phyloP scores from a whole-genome alignment of 2,329 filamentous ascomycete genomes.

The Cladorrhinum sp. region DNA sequence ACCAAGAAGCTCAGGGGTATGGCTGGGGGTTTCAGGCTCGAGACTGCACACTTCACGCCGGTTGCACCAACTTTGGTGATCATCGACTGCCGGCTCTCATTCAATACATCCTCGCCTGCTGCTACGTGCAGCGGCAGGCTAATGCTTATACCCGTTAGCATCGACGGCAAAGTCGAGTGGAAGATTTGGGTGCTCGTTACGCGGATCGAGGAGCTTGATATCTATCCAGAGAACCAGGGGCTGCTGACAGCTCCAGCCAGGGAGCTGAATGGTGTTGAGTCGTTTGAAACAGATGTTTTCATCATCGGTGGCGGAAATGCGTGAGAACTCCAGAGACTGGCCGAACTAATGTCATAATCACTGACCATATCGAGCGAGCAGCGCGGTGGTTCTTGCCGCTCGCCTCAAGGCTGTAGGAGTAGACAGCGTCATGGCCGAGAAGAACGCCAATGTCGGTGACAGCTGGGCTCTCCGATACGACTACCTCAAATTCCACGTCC shows the following conservation, averaged over 20 bases:
- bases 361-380: slow-evolving; percentile 7
- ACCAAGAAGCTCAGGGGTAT: slow-evolving; percentile 22
- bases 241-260: slow-evolving; percentile 25
- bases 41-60: slow-evolving; percentile 19
- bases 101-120: slow-evolving; percentile 32
- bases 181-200: slow-evolving; percentile 37
- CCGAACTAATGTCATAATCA: neutral
- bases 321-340: slow-evolving; percentile 20
- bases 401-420: slow-evolving; percentile 39
- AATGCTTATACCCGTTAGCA: slow-evolving; percentile 29
- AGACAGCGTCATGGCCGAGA: slow-evolving; percentile 36
- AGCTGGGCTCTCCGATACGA: slow-evolving; percentile 41
- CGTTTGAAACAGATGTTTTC: slow-evolving; percentile 34
- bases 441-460: slow-evolving; percentile 35
- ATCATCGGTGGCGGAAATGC: slow-evolving; percentile 36
- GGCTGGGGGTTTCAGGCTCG: slow-evolving; percentile 16
- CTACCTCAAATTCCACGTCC: slow-evolving; percentile 38
- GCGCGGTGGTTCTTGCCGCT: slow-evolving; percentile 33
- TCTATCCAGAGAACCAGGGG: slow-evolving; percentile 30
- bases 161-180: slow-evolving; percentile 23
- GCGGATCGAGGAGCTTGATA: slow-evolving; percentile 27
- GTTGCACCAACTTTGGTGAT: slow-evolving; percentile 16
- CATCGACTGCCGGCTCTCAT: slow-evolving; percentile 32
- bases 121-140: slow-evolving; percentile 33
- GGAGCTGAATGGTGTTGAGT: slow-evolving; percentile 14